These are phyloP conservation scores for Pilatotrama ljubarskyi DNA, from an alignment of 768 basidiomycete genomes.

Conservation along the genomic window DNA sequence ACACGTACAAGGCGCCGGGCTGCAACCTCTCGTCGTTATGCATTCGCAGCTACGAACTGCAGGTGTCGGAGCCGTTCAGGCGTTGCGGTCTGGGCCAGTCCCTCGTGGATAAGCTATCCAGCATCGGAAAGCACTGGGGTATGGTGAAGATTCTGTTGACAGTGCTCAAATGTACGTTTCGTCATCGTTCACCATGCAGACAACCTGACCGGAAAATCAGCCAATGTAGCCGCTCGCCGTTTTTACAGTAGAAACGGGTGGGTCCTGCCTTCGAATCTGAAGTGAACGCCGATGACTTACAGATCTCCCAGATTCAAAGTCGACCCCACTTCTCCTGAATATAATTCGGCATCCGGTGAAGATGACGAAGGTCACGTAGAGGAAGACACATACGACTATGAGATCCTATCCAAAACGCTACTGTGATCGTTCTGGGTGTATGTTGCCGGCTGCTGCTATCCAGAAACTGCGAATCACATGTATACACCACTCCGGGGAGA, in stretches of 20 bases:
- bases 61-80: conserved; percentile 47
- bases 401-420: conserved; percentile 37
- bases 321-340: conserved; percentile 56
- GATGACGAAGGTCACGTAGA: conserved; percentile 3
- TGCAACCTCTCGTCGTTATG: background rate
- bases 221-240: conserved; percentile 42
- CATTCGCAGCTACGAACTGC: conserved; percentile 69
- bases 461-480: too few relatives aligned
- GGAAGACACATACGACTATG: conserved; percentile 36
- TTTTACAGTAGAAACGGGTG: conserved; percentile 64
- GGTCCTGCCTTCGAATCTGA: conserved; percentile 17
- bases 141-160: conserved; percentile 80
- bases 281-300: background rate
- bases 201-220: conserved; percentile 32
- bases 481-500: too few relatives aligned
- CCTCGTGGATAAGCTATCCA: conserved; percentile 50
- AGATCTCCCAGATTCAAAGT: conserved; percentile 46
- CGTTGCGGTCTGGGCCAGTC: conserved; percentile 60
- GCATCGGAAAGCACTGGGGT: conserved; percentile 49
- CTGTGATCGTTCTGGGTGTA: background rate
- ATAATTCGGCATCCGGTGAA: conserved; percentile 7
- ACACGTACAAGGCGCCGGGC: too few relatives aligned
- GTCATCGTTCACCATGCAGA: background rate
- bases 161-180: conserved; percentile 62
- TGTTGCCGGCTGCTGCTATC: too few relatives aligned